phyloP scores from a whole-genome alignment of 495 filamentous ascomycete genomes.

The Xylaria bambusicola region DNA sequence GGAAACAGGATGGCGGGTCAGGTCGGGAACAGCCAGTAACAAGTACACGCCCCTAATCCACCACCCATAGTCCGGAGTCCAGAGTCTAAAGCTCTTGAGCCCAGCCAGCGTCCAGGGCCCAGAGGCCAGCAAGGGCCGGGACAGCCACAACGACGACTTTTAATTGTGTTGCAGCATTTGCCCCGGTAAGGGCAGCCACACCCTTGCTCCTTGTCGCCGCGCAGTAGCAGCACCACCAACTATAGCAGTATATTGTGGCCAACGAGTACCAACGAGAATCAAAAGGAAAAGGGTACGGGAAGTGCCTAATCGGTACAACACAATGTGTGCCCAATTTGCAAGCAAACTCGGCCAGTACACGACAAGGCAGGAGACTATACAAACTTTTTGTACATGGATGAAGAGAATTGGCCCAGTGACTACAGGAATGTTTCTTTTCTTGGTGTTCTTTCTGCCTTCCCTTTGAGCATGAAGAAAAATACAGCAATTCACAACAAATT shows the following conservation, averaged over 20 bases:
- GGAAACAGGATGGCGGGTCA: constrained; percentile 33
- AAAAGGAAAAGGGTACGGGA: constrained; percentile 12
- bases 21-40: constrained; percentile 44
- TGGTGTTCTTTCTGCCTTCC: not conserved
- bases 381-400: not conserved
- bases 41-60: constrained; percentile 27
- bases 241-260: constrained; percentile 3
- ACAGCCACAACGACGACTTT: constrained; percentile 22
- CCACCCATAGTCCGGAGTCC: constrained; percentile 9
- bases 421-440: not conserved
- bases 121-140: constrained; percentile 11
- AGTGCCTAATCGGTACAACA: constrained; percentile 13
- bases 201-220: constrained; percentile 12
- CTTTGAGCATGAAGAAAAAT: not conserved
- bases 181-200: constrained; percentile 27
- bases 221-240: constrained; percentile 17
- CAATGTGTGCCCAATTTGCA: constrained; percentile 14
- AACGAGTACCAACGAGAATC: constrained; percentile 19
- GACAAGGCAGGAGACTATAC: constrained; percentile 19
- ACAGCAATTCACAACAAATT: not conserved
- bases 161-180: constrained; percentile 22
- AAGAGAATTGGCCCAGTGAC: not conserved
- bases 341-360: constrained; percentile 16
- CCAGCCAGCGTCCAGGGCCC: not conserved
- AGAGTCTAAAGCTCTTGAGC: constrained; percentile 6